phyloP scores from a whole-genome alignment of 371 early-diverging fungal species.

The Mucor irregularis region DNA sequence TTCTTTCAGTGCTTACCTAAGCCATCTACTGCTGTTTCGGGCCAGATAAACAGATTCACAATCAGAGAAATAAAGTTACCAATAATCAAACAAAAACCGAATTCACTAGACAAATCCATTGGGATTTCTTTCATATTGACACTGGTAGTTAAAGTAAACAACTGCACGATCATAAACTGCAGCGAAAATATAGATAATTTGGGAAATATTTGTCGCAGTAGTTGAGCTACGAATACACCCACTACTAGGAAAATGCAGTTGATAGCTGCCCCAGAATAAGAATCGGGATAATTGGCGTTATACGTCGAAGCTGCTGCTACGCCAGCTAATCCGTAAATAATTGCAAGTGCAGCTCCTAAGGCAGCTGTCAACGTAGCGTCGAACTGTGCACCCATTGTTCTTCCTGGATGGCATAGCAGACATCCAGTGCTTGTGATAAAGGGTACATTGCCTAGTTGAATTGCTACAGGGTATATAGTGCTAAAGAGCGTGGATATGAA shows the following conservation, averaged over 20 bases:
- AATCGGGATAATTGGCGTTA: conserved; percentile 24
- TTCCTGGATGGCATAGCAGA: conserved; percentile 47
- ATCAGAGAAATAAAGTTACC: conserved; percentile 22
- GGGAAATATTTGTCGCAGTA: conserved; percentile 19
- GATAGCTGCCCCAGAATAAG: conserved; percentile 4
- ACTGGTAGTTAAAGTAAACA: conserved; percentile 18
- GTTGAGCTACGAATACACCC: conserved; percentile 22
- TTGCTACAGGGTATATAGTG: conserved; percentile 33
- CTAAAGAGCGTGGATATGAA: conserved; percentile 43
- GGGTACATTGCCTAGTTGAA: conserved; percentile 33
- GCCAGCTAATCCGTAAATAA: conserved; percentile 36
- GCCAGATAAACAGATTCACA: conserved; percentile 41
- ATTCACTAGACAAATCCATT: conserved; percentile 7
- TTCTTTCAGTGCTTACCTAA: conserved; percentile 23
- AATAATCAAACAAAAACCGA: conserved; percentile 20
- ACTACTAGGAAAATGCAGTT: conserved; percentile 21
- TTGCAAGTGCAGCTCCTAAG: conserved; percentile 35
- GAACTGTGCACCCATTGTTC: conserved; percentile 45
- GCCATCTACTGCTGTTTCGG: conserved; percentile 47
- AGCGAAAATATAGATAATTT: conserved; percentile 26
- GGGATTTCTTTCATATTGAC: conserved; percentile 4
- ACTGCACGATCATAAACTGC: conserved; percentile 23
- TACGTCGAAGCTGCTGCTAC: conserved; percentile 26
- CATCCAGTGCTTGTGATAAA: conserved; percentile 43
- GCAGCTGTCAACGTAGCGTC: conserved; percentile 42